phyloP scores from a whole-genome alignment of 2,329 filamentous ascomycete species.

The Penicillium sp. region DNA sequence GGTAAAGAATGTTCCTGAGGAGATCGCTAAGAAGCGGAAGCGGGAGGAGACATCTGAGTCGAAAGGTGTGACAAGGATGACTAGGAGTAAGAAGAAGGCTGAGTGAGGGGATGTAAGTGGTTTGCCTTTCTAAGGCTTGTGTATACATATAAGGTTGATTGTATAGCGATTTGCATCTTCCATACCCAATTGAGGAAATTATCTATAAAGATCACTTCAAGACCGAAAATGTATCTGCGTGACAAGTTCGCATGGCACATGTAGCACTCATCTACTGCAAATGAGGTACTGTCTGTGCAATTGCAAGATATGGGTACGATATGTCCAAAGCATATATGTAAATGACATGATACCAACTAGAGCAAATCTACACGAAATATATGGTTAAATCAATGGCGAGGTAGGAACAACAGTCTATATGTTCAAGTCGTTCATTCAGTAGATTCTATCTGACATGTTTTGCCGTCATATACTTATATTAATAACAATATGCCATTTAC shows the following conservation, averaged over 20 bases:
- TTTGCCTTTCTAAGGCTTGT: background rate
- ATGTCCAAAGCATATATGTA: too few relatives aligned
- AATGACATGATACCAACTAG: too few relatives aligned
- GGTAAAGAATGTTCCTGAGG: background rate
- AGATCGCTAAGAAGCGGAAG: background rate
- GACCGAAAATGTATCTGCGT: too few relatives aligned
- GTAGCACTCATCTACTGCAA: too few relatives aligned
- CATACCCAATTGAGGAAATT: background rate
- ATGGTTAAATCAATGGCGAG: too few relatives aligned
- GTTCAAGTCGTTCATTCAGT: slow-evolving; percentile 1
- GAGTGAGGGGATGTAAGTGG: background rate
- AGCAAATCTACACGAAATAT: too few relatives aligned
- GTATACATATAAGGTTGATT: background rate
- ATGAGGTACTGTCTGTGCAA: too few relatives aligned
- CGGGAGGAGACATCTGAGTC: background rate
- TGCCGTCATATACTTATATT: background rate
- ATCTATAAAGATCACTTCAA: too few relatives aligned
- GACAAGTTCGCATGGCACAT: too few relatives aligned
- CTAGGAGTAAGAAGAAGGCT: slow-evolving; percentile 5
- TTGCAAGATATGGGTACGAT: too few relatives aligned
- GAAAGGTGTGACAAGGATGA: background rate
- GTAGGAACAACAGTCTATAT: background rate
- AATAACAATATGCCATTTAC: slow-evolving; percentile 17
- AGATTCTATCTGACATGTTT: background rate
- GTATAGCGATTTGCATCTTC: background rate